Evolutionary conservation across 306 rosid species (phyloP).

Genomic region (Vigna nakashimae): DNA sequence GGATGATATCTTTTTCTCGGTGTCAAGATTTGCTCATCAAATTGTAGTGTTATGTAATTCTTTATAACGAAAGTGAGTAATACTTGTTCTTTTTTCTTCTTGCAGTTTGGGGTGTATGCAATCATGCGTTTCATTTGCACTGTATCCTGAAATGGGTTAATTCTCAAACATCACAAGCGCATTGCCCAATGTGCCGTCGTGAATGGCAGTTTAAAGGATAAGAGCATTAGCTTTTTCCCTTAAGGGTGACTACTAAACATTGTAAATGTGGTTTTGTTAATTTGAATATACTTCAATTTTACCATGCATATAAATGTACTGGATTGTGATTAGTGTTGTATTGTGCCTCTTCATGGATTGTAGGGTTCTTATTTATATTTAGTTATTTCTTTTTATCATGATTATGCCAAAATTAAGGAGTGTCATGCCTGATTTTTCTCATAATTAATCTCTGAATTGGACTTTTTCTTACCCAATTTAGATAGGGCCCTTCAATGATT

Average conservation of each 20-base stretch:
- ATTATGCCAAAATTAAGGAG: too few species aligned
- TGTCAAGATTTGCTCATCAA: background rate
- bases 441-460: too few species aligned
- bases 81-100: conserved; percentile 14
- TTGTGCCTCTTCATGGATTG: too few species aligned
- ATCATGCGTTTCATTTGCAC: conserved; percentile 94
- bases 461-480: too few species aligned
- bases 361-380: too few species aligned
- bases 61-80: background rate
- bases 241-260: background rate
- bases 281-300: conserved; percentile 13
- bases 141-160: conserved; percentile 94
- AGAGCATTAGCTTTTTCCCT: background rate
- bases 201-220: conserved; percentile 90
- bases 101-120: conserved; percentile 98
- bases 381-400: too few species aligned
- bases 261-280: conserved; percentile 3
- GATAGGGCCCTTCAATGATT: too few species aligned
- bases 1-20: background rate
- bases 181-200: conserved; percentile 94
- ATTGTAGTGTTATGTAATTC: conserved; percentile 1
- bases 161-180: conserved; percentile 87
- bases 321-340: background rate
- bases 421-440: too few species aligned
- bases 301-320: background rate